Evolutionary conservation across 108 stramenopile species (phyloP).

Genomic region (Schizochytrium sp.): DNA sequence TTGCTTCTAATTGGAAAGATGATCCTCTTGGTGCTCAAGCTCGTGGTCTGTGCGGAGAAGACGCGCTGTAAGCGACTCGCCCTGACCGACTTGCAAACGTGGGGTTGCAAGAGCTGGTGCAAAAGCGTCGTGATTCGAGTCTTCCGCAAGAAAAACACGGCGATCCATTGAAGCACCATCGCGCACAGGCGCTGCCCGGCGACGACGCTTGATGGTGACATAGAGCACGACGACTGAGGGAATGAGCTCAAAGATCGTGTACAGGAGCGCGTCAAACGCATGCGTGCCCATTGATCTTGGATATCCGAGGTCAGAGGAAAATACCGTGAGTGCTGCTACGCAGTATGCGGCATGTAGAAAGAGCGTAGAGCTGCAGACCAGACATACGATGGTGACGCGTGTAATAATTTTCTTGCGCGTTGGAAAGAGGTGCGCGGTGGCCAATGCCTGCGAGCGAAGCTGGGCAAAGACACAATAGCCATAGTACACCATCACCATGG

Average conservation of each 20-base stretch:
- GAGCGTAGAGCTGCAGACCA: background rate
- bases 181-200: too few relatives aligned
- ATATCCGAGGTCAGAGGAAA: background rate
- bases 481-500: background rate
- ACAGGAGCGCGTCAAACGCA: background rate
- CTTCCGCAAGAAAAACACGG: background rate
- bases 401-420: background rate
- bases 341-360: background rate
- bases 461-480: background rate
- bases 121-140: background rate
- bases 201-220: background rate
- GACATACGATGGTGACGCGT: background rate
- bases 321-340: background rate
- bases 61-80: background rate
- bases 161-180: background rate
- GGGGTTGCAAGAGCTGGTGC: background rate
- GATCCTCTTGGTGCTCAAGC: background rate
- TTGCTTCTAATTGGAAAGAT: too few relatives aligned
- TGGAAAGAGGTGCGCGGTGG: background rate
- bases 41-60: conserved; percentile 7
- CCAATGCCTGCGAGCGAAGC: background rate
- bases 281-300: background rate
- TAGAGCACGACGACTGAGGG: background rate
- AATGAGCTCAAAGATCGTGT: background rate
- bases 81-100: background rate